Evolutionary conservation across 2,329 filamentous ascomycete genomes (phyloP).

Genomic region (Colletotrichum godetiae): DNA sequence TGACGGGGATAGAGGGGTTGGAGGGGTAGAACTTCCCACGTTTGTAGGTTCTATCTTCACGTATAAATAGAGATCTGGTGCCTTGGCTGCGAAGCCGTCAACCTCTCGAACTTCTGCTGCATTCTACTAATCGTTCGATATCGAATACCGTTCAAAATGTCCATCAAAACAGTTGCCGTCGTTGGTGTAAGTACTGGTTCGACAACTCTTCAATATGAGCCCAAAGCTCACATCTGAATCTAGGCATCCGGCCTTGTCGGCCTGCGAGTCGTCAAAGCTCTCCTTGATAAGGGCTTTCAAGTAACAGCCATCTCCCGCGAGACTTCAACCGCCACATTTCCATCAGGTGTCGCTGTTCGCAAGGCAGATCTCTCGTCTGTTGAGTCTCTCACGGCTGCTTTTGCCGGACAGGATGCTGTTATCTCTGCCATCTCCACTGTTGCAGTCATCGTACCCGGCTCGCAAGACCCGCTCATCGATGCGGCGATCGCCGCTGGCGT

Average conservation of each 20-base stretch:
- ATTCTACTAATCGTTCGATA: neutral
- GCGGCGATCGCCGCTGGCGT: slow-evolving; percentile 64
- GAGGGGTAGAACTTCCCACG: neutral
- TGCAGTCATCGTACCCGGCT: slow-evolving; percentile 45
- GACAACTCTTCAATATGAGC: neutral
- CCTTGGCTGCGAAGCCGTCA: neutral
- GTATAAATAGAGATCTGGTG: neutral
- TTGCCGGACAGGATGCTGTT: slow-evolving; percentile 37
- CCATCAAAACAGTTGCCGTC: slow-evolving; percentile 28
- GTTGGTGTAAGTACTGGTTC: neutral
- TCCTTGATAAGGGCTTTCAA: slow-evolving; percentile 11
- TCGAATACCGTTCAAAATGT: neutral
- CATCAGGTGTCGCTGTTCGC: slow-evolving; percentile 11
- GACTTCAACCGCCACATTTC: slow-evolving; percentile 22
- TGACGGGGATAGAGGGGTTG: neutral
- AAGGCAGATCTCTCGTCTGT: slow-evolving; percentile 22
- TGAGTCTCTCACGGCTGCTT: slow-evolving; percentile 26
- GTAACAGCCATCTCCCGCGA: slow-evolving; percentile 26
- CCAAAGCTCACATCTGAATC: neutral
- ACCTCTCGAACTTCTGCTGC: neutral
- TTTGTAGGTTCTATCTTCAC: neutral
- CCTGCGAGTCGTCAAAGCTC: slow-evolving; percentile 15
- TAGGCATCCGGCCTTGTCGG: slow-evolving; percentile 31
- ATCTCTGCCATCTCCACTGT: slow-evolving; percentile 57
- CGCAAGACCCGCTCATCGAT: slow-evolving; percentile 62